phyloP scores from a whole-genome alignment of 768 basidiomycete genomes.

The Hericium alpestre region DNA sequence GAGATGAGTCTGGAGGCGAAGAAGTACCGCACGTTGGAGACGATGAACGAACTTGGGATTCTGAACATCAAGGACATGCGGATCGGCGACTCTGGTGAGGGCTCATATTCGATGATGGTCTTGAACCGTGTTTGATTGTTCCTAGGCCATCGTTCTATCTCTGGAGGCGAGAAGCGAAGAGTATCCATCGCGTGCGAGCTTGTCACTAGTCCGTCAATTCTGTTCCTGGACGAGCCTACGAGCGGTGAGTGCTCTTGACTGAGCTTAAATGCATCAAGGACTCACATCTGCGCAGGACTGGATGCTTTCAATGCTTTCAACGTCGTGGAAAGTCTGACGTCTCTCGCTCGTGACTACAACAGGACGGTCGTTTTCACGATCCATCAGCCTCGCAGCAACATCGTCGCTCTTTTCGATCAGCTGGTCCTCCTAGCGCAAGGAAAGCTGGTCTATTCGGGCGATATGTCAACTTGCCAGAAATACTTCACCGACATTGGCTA shows the following conservation, averaged over 20 bases:
- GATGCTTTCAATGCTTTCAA: constrained; percentile 95
- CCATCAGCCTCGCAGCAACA: constrained; percentile 96
- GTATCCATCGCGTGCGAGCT: constrained; percentile 97
- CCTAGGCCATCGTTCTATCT: constrained; percentile 77
- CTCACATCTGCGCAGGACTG: constrained; percentile 41
- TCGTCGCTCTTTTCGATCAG: constrained; percentile 91
- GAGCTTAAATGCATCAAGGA: not conserved
- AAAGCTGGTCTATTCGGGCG: constrained; percentile 77
- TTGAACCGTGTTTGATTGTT: not conserved
- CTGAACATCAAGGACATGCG: constrained; percentile 79
- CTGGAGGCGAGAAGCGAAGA: constrained; percentile 93
- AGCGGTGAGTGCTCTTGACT: constrained; percentile 49
- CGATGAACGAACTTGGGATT: constrained; percentile 92
- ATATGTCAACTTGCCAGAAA: constrained; percentile 59
- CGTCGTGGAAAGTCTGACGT: constrained; percentile 80
- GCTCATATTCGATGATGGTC: not conserved
- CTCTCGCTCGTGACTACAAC: constrained; percentile 79
- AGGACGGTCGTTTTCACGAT: constrained; percentile 96
- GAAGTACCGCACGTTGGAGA: constrained; percentile 87
- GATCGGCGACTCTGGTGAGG: constrained; percentile 78
- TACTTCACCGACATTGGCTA: constrained; percentile 75
- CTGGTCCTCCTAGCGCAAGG: constrained; percentile 79
- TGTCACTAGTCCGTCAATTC: constrained; percentile 90
- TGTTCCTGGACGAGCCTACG: constrained; percentile 96
- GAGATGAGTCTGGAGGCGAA: constrained; percentile 97